A percentile compares a stretch with the other conserved stretches of the same genome.
These are phyloP conservation scores for Hyparrhenia diplandra DNA, from an alignment of 176 grass and related monocot genomes.

Conservation along the genomic window DNA sequence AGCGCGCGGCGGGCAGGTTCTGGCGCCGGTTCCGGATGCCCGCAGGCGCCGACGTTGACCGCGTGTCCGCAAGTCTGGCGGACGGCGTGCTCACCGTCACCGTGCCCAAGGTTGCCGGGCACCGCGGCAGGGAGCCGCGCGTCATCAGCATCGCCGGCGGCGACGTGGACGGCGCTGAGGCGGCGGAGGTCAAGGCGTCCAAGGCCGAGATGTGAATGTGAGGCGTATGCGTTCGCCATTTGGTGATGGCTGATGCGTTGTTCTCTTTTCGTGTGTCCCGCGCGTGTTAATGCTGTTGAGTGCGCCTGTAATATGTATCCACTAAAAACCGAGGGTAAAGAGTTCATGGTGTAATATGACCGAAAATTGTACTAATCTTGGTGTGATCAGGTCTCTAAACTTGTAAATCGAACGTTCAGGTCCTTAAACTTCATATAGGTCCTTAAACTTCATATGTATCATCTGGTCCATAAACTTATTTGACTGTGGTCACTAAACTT, in stretches of 20 bases:
- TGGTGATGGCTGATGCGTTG: not conserved
- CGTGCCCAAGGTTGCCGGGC: conserved; percentile 31
- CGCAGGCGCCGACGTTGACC: conserved; percentile 11
- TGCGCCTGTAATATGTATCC: too few relatives aligned
- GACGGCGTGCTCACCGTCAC: conserved; percentile 40
- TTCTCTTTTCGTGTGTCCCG: not conserved
- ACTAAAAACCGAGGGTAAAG: too few relatives aligned
- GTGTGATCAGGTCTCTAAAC: too few relatives aligned
- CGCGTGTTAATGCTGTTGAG: too few relatives aligned
- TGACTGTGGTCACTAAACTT: too few relatives aligned
- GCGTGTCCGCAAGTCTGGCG: conserved; percentile 4
- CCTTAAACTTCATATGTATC: too few relatives aligned
- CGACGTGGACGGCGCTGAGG: not conserved
- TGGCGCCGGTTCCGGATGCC: conserved; percentile 47
- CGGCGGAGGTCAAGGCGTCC: conserved; percentile 33
- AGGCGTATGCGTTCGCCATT: not conserved
- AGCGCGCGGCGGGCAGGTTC: conserved; percentile 43
- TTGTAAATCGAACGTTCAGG: too few relatives aligned
- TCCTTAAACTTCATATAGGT: too few relatives aligned
- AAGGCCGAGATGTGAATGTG: conserved; percentile 16
- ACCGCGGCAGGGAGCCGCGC: conserved; percentile 23
- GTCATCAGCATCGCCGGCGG: conserved; percentile 33
- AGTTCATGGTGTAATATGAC: too few relatives aligned
- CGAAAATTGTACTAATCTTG: too few relatives aligned
- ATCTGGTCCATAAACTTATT: too few relatives aligned